Percentiles rank a stretch among this genome's conserved stretches.
These are phyloP conservation scores for Lactifluus echinatus DNA, from an alignment of 768 basidiomycete genomes.

Conservation along the genomic window DNA sequence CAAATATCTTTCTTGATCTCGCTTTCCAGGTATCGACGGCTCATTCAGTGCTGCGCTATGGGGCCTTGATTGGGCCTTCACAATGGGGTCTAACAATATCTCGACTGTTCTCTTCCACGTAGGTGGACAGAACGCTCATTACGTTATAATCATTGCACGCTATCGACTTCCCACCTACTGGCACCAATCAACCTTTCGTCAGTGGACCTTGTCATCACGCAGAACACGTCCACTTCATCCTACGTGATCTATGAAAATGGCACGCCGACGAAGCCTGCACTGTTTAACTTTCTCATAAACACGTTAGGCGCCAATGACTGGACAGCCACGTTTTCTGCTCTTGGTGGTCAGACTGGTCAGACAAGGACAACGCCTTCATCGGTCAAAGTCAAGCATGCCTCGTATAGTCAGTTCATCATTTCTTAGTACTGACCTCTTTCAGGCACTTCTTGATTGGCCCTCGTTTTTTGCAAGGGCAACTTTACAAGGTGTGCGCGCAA, in stretches of 20 bases:
- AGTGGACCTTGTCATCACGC: slow-evolving; percentile 72
- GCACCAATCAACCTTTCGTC: slow-evolving; percentile 44
- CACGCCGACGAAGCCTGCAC: slow-evolving; percentile 46
- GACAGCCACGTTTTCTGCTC: slow-evolving; percentile 41
- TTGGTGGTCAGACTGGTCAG: slow-evolving; percentile 35
- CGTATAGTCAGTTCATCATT: not conserved
- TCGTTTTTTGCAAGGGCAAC: slow-evolving; percentile 51
- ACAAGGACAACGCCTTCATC: slow-evolving; percentile 33
- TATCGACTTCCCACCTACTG: slow-evolving; percentile 48
- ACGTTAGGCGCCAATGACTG: slow-evolving; percentile 45
- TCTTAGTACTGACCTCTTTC: not conserved
- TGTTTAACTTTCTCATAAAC: slow-evolving; percentile 71
- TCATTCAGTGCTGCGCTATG: slow-evolving; percentile 46
- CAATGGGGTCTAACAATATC: slow-evolving; percentile 43
- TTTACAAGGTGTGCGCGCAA: slow-evolving; percentile 30
- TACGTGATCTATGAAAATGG: slow-evolving; percentile 70
- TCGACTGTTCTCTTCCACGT: slow-evolving; percentile 39
- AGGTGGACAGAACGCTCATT: slow-evolving; percentile 57
- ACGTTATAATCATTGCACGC: slow-evolving; percentile 48
- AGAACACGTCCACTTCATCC: slow-evolving; percentile 49
- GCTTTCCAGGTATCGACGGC: slow-evolving; percentile 47
- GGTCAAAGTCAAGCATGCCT: slow-evolving; percentile 47
- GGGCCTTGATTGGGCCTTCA: slow-evolving; percentile 45
- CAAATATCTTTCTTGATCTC: slow-evolving; percentile 47
- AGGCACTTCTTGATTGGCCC: slow-evolving; percentile 52